These are phyloP conservation scores for Kalanchoe fedtschenkoi DNA, from an alignment of 164 flowering plant species.

Conservation along the genomic window DNA sequence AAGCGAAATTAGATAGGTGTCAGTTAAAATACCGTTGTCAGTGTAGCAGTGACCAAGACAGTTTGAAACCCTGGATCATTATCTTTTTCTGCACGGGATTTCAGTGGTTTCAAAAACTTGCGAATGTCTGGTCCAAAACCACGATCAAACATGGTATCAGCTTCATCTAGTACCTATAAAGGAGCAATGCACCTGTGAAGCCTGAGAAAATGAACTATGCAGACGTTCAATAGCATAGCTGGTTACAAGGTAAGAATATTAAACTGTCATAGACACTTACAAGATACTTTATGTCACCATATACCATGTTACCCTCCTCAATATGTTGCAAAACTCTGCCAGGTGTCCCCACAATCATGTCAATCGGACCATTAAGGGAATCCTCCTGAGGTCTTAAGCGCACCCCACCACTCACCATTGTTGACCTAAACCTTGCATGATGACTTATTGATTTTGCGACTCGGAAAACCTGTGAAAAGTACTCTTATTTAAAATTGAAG, in stretches of 20 bases:
- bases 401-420: slow-evolving; percentile 95
- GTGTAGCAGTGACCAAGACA: slow-evolving; percentile 82
- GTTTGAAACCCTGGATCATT: slow-evolving; percentile 77
- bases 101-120: slow-evolving; percentile 77
- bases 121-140: slow-evolving; percentile 98
- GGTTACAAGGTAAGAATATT: not conserved
- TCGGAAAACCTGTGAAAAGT: slow-evolving; percentile 62
- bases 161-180: slow-evolving; percentile 88
- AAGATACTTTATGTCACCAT: slow-evolving; percentile 91
- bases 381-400: slow-evolving; percentile 92
- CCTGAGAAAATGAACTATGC: not conserved
- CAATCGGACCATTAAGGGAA: slow-evolving; percentile 64
- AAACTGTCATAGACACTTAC: slow-evolving; percentile 22
- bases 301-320: slow-evolving; percentile 83
- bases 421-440: slow-evolving; percentile 87
- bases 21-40: slow-evolving; percentile 57
- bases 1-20: not conserved
- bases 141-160: slow-evolving; percentile 98
- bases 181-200: slow-evolving; percentile 11
- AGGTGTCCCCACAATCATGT: slow-evolving; percentile 97
- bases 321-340: slow-evolving; percentile 97
- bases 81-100: slow-evolving; percentile 58
- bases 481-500: not conserved
- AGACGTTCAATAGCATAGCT: not conserved
- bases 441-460: slow-evolving; percentile 89